Conservation (phyloP, 345 rosid species). For the Alliaria petiolata region DNA sequence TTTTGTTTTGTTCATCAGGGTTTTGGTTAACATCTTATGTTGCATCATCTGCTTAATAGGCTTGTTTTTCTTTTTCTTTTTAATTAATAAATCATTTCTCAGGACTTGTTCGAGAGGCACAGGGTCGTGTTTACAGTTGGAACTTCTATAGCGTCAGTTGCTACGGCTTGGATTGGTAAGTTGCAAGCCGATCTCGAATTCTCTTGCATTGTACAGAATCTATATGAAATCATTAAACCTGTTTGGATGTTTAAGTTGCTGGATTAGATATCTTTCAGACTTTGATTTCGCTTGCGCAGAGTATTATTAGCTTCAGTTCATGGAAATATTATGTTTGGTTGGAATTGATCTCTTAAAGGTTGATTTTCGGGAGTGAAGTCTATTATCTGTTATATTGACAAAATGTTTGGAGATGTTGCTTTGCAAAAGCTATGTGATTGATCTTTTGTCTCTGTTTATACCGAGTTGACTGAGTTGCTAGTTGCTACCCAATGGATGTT, state of each 20-base stretch:
- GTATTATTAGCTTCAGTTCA: too few species aligned
- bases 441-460: constrained; percentile 8
- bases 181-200: constrained; percentile 5
- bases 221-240: background rate
- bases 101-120: constrained; percentile 91
- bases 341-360: background rate
- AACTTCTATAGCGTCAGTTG: constrained; percentile 89
- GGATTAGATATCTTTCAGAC: constrained; percentile 1
- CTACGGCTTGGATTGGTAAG: constrained; percentile 89
- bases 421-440: background rate
- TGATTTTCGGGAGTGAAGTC: background rate
- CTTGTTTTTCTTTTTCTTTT: background rate
- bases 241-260: background rate
- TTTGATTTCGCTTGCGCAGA: background rate
- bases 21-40: background rate
- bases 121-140: constrained; percentile 84
- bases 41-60: background rate
- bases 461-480: background rate
- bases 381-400: too few species aligned
- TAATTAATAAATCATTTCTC: background rate
- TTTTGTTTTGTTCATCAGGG: background rate
- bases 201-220: background rate
- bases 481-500: constrained; percentile 7
- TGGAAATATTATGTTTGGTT: background rate
- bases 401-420: background rate